Base-by-base conservation (phyloP, 1,284 basidiomycete species). In the Papiliotrema laurentii region DNA sequence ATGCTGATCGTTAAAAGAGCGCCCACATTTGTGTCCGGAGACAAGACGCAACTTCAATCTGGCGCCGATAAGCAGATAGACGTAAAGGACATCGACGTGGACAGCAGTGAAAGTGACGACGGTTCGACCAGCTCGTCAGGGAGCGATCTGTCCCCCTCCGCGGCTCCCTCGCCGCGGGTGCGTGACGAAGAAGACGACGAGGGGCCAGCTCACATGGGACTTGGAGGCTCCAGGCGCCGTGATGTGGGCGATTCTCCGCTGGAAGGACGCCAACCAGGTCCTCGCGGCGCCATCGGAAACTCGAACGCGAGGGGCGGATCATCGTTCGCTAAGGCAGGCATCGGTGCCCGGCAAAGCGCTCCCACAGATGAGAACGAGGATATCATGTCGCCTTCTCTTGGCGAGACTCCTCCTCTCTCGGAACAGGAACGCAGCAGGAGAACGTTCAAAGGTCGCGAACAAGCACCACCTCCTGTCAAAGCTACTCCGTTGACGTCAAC, bases 401-500 rank as follows among this genome's bases (percentile, higher is more conserved):
- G 62, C 10, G 43, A 56, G 14, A 47, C 60, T 2, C 38, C 63
- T 3, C 51, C 60, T 4, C 48, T 48, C 51, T 42, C 58, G 31
- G 18, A 45, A 47, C 18, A 59, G 35, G 51, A 56, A 19, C 27
- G 37, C 6, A 14, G 11, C 21, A 18, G 45, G n/a, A 31, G 16
- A 16, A 18, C 11, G 14, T 47, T 47, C 21, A 22, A 16, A 40
- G 45, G 35, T 4, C 45, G 45, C 5, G 31, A 27, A 18, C 36
- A 33, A 66, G 37, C 43, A 70, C 22, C 71, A 73, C 36, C 35
- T 43, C 43, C 35, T 69, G 13, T 19, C 5, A 61, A 61, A 21
- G 63, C 64, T 19, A 68, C 76, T 27, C 61, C 65, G 7, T 79
- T 96, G 21, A 81, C 80, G 6, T 73, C 80, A 2, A 60, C 78